Conservation (phyloP, 2,329 filamentous ascomycete species). For the Nannizzia gypsea region DNA sequence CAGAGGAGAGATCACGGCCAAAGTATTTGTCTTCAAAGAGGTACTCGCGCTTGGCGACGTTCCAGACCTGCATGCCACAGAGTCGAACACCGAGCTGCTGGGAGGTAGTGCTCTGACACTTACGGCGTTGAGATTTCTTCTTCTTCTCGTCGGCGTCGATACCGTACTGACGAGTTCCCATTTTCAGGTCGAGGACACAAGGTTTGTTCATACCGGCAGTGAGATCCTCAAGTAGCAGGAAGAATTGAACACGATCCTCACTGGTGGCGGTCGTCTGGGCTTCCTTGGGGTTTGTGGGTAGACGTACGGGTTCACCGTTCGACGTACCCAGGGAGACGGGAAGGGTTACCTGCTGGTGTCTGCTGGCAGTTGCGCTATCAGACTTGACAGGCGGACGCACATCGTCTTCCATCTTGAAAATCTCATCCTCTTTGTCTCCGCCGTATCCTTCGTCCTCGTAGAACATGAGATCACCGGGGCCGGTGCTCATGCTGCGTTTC, state of each 20-base stretch:
- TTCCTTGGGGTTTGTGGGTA: slow-evolving; percentile 63
- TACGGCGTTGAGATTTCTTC: slow-evolving; percentile 79
- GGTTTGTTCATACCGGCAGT: slow-evolving; percentile 94
- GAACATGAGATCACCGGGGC: slow-evolving; percentile 72
- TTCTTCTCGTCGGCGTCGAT: slow-evolving; percentile 88
- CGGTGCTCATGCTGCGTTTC: slow-evolving; percentile 57
- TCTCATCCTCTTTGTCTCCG: slow-evolving; percentile 61
- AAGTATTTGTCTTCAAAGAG: slow-evolving; percentile 99
- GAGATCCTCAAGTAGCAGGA: slow-evolving; percentile 83
- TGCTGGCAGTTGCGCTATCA: too few species aligned
- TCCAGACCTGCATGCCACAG: slow-evolving; percentile 94
- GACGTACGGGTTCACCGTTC: slow-evolving; percentile 22
- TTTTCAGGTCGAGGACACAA: slow-evolving; percentile 95
- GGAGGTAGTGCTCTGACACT: slow-evolving; percentile 87
- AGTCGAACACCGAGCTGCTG: slow-evolving; percentile 82
- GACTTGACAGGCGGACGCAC: slow-evolving; percentile 1
- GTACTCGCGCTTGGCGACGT: slow-evolving; percentile 68
- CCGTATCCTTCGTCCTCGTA: slow-evolving; percentile 81
- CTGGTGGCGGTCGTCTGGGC: slow-evolving; percentile 42
- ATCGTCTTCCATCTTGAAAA: slow-evolving; percentile 56
- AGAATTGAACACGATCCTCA: slow-evolving; percentile 67
- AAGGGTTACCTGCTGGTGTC: slow-evolving; percentile 7
- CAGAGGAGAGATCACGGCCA: slow-evolving; percentile 75
- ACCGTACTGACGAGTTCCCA: slow-evolving; percentile 95
- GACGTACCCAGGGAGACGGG: slow-evolving; percentile 14